Evolutionary conservation across 257 asterid genomes (phyloP).

Genomic region (Lithospermum erythrorhizon): DNA sequence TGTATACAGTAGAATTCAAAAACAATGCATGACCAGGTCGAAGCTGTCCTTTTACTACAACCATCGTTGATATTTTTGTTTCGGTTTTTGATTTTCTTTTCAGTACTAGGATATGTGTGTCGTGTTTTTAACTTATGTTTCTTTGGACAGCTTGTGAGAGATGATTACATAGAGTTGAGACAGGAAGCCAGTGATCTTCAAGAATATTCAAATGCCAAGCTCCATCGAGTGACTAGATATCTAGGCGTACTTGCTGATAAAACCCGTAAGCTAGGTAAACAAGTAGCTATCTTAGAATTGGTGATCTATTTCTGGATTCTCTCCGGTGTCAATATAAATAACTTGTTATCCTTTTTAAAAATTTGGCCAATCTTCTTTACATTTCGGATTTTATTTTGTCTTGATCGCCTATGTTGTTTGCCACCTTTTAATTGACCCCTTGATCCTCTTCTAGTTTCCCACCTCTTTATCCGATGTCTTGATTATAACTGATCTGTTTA

Average conservation of each 20-base stretch:
- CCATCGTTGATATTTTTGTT: too few species aligned
- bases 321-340: neutral
- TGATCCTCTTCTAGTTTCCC: too few species aligned
- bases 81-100: neutral
- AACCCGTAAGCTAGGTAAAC: slow-evolving; percentile 77
- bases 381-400: neutral
- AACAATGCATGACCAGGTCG: too few species aligned
- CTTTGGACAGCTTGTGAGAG: slow-evolving; percentile 67
- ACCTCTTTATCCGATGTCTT: neutral
- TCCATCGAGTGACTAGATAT: slow-evolving; percentile 87
- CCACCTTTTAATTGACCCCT: neutral
- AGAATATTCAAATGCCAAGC: slow-evolving; percentile 89
- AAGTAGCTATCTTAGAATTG: slow-evolving; percentile 8
- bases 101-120: neutral
- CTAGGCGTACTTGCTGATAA: slow-evolving; percentile 93
- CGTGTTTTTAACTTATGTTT: slow-evolving; percentile 6
- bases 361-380: neutral
- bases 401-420: neutral
- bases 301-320: neutral
- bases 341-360: neutral
- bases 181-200: slow-evolving; percentile 93
- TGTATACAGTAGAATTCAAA: too few species aligned
- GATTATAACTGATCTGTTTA: neutral
- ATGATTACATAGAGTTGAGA: slow-evolving; percentile 67
- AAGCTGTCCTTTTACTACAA: too few species aligned